Conservation (phyloP, 345 rosid species). For the Cardamine resedifolia region DNA sequence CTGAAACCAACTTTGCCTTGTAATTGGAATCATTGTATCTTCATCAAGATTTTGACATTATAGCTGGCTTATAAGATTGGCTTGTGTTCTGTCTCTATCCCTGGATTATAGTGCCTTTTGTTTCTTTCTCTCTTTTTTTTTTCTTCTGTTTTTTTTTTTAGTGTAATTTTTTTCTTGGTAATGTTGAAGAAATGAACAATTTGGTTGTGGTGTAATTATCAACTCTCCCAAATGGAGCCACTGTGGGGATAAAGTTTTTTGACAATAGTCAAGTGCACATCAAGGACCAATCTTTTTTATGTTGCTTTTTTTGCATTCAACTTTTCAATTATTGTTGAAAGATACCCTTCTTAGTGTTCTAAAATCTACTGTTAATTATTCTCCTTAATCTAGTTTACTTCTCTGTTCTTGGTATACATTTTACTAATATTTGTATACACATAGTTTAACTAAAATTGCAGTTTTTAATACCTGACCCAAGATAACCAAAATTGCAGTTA, state of each 20-base stretch:
- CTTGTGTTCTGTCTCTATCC: slow-evolving; percentile 24
- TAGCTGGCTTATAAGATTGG: slow-evolving; percentile 30
- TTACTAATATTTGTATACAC: background rate
- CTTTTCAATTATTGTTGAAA: slow-evolving; percentile 36
- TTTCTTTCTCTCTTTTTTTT: slow-evolving; percentile 10
- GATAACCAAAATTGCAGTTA: background rate
- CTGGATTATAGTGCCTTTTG: slow-evolving; percentile 27
- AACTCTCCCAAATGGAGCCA: slow-evolving; percentile 45
- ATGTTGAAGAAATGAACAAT: slow-evolving; percentile 44
- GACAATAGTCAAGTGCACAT: slow-evolving; percentile 47
- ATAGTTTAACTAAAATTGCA: background rate
- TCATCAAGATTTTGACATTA: slow-evolving; percentile 11
- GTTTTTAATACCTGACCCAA: background rate
- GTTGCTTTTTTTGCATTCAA: slow-evolving; percentile 29
- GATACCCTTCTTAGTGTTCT: slow-evolving; percentile 25
- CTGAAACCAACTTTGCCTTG: slow-evolving; percentile 3
- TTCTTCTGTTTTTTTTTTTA: slow-evolving; percentile 16
- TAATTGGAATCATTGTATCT: slow-evolving; percentile 1
- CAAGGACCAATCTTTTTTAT: slow-evolving; percentile 50
- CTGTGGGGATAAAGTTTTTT: slow-evolving; percentile 53
- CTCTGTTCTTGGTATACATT: background rate
- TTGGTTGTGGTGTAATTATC: slow-evolving; percentile 62
- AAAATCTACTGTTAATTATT: slow-evolving; percentile 18
- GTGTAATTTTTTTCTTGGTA: slow-evolving; percentile 38
- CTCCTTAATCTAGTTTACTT: slow-evolving; percentile 8